Base-by-base conservation (phyloP, 208 protist species). In the Zelonia costaricensis region DNA sequence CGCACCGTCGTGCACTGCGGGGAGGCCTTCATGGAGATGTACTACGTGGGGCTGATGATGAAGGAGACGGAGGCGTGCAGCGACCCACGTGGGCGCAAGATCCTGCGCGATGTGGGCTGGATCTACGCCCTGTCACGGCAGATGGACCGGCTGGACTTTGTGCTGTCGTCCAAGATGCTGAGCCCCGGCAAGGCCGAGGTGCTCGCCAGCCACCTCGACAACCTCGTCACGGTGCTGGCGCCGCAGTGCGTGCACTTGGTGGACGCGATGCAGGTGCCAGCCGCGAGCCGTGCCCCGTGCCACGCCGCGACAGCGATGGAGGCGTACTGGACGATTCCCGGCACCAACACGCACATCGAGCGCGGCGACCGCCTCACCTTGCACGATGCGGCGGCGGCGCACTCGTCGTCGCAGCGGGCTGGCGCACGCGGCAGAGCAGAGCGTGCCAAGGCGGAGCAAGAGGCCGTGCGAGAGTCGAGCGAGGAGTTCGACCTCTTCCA, bases 1-100 rank as follows among this genome's bases (percentile, higher is more conserved):
- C 81, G 84, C 40, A 78, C 89, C 30, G 86, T 95, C 28, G 66
- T 91, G 22, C 90, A 95, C 69, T 95, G 90, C 63, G 90, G 90
- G 16, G 90, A 95, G 69, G 86, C 86, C 10, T 93, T 92, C 61
- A 93, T 95, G 86, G 90, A 95, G 59, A 91, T 92, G 78, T 67
- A 78, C 42, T 78, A 76, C 36, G 20, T 95, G 30, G 80, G 92
- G 22, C 68, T 80, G 35, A 91, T 92, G 70, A 95, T 92, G 86
- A 73, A 78, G 43, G 86, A 91, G 65, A 88, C 77, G 4, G 75
- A 93, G 62, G 66, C 53, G 53, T 93, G 90, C 49, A 73, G 56
- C 38, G 90, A 95, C 63, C 84, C 82, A 18, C 76, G 90, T 23
- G 90, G 76, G 31, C 78, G 86, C 18, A 95, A 92, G 68, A 70